Evolutionary conservation across 495 filamentous ascomycete genomes (phyloP), one percentile per base, ranked within the genome.

Genomic region (Bombardia bombarda): DNA sequence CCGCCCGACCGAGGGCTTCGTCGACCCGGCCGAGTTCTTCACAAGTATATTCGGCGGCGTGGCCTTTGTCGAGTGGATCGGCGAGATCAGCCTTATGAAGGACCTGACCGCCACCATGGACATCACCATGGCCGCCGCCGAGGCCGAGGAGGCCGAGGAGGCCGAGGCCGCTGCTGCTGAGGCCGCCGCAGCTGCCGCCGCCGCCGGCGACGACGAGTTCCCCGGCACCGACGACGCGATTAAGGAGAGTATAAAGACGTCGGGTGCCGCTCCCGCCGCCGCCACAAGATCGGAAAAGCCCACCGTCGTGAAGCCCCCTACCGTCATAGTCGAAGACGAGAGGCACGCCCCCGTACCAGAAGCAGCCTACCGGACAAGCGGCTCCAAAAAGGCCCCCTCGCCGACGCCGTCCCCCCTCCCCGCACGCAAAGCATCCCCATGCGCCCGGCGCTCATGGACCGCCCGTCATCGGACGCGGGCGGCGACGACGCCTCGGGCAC

Each of bases 1-100:
- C 1, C 79, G 88, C 32, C 92, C 92, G 0, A 75, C 77, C 51
- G 82, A 84, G 52, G 92, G 92, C 47, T 99, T 99, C 64, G 86
- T 87, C 71, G 92, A 99, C 53, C 93, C 92, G 0, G 78, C 88
- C 32, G 93, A 99, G 67, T 99, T 99, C 79, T 97, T 99, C 64
- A 82, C 86, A 50, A 94, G 88, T 75, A 97, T 99, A 46, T 99
- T 99, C 55, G 92, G 92, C 49, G 92, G 92, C 26, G 90, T 95
- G 45, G 92, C 93, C 4, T 99, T 99, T 56, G 74, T 82, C 19
- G 90, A 92, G 62, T 78, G 88, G 57, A 93, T 92, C 53, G 87
- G 88, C 41, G 87, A 94, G 66, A 89, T 94, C 47, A 88, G 83
- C 35, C 74, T 94, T 39, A 90, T 94, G 83, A 92, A 90, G 63